Percentiles rank a stretch among this genome's conserved stretches.
These are phyloP conservation scores for Phytophthora podocarpi DNA, from an alignment of 352 stramenopile genomes.

Conservation along the genomic window DNA sequence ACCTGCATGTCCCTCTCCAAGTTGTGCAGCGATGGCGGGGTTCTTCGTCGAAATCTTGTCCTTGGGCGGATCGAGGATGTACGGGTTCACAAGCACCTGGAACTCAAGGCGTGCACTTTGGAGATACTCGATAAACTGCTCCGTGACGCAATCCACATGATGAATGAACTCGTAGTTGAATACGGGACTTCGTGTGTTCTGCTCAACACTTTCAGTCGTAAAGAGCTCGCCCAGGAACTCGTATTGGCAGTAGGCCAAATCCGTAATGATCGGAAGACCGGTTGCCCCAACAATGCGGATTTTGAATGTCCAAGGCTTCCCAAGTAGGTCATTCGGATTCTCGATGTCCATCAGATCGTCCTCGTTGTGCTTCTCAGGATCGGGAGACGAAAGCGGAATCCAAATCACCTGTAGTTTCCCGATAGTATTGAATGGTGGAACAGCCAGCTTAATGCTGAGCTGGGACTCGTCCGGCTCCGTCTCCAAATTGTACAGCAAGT, in stretches of 20 bases:
- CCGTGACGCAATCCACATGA: slow-evolving; percentile 85
- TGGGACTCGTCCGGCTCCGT: slow-evolving; percentile 91
- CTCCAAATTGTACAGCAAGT: slow-evolving; percentile 92
- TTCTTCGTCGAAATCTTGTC: slow-evolving; percentile 84
- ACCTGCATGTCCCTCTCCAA: slow-evolving; percentile 53
- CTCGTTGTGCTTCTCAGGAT: slow-evolving; percentile 67
- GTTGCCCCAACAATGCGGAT: slow-evolving; percentile 84
- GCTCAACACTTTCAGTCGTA: slow-evolving; percentile 91
- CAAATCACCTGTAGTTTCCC: slow-evolving; percentile 92
- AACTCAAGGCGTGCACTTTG: slow-evolving; percentile 84
- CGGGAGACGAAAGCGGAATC: slow-evolving; percentile 83
- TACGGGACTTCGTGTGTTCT: slow-evolving; percentile 84
- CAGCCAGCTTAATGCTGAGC: slow-evolving; percentile 90
- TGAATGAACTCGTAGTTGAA: slow-evolving; percentile 92
- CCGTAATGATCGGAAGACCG: slow-evolving; percentile 88
- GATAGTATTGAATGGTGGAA: slow-evolving; percentile 93
- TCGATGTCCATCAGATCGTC: slow-evolving; percentile 80
- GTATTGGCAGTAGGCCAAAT: slow-evolving; percentile 93
- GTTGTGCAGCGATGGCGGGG: slow-evolving; percentile 65
- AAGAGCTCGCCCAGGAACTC: slow-evolving; percentile 93
- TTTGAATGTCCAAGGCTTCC: slow-evolving; percentile 92
- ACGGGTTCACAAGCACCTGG: slow-evolving; percentile 90
- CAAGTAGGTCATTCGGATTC: slow-evolving; percentile 76
- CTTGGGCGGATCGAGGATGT: slow-evolving; percentile 85
- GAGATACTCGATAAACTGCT: slow-evolving; percentile 89